A percentile compares a stretch with the other conserved stretches of the same genome.
phyloP scores from a whole-genome alignment of 225 moss, liverwort and hornwort species.

The Antitrichia curtipendula region DNA sequence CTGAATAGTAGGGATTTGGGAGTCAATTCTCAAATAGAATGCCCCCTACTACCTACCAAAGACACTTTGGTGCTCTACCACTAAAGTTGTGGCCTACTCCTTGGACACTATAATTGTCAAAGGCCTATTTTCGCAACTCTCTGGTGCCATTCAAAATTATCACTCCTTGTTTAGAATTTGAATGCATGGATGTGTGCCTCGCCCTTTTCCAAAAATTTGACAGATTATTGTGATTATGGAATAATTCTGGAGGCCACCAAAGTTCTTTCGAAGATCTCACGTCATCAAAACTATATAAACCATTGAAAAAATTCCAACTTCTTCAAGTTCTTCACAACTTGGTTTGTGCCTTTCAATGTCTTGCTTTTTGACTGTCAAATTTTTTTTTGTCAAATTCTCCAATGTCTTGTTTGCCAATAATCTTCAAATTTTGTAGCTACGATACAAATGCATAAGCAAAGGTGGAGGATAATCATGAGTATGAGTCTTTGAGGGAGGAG shows the following conservation, averaged over 20 bases:
- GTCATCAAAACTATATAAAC: background rate
- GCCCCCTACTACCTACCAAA: no score
- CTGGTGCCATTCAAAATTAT: fast-evolving
- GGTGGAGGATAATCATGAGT: background rate
- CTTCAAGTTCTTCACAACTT: background rate
- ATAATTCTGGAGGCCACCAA: background rate
- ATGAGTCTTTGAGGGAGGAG: fast-evolving
- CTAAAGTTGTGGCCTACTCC: fast-evolving
- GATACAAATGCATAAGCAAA: fast-evolving
- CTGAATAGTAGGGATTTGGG: no score
- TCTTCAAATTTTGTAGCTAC: fast-evolving
- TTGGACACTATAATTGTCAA: fast-evolving
- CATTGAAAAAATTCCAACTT: background rate
- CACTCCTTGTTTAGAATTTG: fast-evolving
- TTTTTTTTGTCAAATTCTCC: background rate
- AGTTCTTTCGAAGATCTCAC: fast-evolving
- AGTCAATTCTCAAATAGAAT: no score
- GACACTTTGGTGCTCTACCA: fast-evolving
- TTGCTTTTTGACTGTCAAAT: background rate
- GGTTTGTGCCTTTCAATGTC: background rate
- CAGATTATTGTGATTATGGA: background rate
- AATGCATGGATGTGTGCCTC: fast-evolving
- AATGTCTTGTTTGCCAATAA: background rate
- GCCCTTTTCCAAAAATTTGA: fast-evolving
- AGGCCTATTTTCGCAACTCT: fast-evolving